Percentiles rank a stretch among this genome's conserved stretches.
Conservation (phyloP, 768 basidiomycete species). For the Trametes maxima region DNA sequence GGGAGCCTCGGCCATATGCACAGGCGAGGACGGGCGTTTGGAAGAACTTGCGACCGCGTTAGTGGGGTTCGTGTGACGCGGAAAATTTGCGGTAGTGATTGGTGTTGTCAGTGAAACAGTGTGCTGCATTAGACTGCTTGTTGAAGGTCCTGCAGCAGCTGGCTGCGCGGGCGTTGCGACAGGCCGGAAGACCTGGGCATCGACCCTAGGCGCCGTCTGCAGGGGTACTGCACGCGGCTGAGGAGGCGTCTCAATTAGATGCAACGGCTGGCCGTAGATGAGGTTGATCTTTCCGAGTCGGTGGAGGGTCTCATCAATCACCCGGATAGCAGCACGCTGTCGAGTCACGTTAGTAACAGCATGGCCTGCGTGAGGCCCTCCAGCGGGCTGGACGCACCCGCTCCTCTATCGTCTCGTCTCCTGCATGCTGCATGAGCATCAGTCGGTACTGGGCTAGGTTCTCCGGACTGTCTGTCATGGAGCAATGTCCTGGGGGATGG, state of each 20-base stretch:
- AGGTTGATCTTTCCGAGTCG: slow-evolving; percentile 57
- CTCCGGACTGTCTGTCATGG: slow-evolving; percentile 65
- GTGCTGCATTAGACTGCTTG: not conserved
- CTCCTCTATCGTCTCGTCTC: slow-evolving; percentile 66
- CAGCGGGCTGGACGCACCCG: slow-evolving; percentile 46
- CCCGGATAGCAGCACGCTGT: slow-evolving; percentile 64
- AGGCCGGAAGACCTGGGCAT: not conserved
- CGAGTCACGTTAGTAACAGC: slow-evolving; percentile 5
- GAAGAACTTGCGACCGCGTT: slow-evolving; percentile 26
- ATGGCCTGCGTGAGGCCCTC: not conserved
- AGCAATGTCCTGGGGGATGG: slow-evolving; percentile 61
- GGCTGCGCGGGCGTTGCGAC: not conserved
- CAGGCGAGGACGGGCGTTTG: slow-evolving; percentile 35
- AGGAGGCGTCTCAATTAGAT: slow-evolving; percentile 46
- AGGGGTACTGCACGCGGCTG: slow-evolving; percentile 13
- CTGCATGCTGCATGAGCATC: slow-evolving; percentile 63
- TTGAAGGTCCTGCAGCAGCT: slow-evolving; percentile 5
- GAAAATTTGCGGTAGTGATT: not conserved
- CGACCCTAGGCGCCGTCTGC: slow-evolving; percentile 25
- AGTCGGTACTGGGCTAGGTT: slow-evolving; percentile 71
- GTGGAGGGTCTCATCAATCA: slow-evolving; percentile 67
- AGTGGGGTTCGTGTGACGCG: not conserved
- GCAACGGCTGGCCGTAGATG: slow-evolving; percentile 65
- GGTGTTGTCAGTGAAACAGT: not conserved
- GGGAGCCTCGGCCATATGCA: slow-evolving; percentile 2